Evolutionary conservation across 768 basidiomycete genomes (phyloP).

Genomic region (Russula sp.): DNA sequence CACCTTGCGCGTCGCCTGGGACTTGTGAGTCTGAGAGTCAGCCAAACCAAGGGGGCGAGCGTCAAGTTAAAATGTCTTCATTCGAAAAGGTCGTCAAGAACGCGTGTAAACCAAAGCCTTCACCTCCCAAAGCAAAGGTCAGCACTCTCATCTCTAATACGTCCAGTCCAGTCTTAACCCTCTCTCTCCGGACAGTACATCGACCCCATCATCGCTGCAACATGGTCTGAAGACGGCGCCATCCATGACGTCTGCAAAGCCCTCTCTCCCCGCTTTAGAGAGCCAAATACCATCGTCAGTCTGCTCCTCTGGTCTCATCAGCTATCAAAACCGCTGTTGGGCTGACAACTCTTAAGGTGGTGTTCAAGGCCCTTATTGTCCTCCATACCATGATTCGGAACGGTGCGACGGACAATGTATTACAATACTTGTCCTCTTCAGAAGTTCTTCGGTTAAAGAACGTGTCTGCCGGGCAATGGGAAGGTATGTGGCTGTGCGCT

Average conservation of each 20-base stretch:
- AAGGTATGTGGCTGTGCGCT: conserved; percentile 48
- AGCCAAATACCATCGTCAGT: conserved; percentile 86
- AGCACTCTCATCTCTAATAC: not conserved
- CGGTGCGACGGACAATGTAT: conserved; percentile 91
- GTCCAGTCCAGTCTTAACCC: not conserved
- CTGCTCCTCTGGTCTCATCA: conserved; percentile 2
- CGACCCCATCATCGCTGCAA: conserved; percentile 92
- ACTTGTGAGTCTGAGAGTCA: not conserved
- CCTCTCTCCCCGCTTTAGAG: conserved; percentile 74
- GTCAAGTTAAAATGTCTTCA: conserved; percentile 49
- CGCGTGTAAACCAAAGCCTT: conserved; percentile 96
- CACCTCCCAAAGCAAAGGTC: conserved; percentile 94
- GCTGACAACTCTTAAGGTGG: conserved; percentile 51
- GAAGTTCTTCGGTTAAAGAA: conserved; percentile 80
- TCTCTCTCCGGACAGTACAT: conserved; percentile 59
- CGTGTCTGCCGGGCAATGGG: conserved; percentile 79
- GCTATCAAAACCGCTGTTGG: not conserved
- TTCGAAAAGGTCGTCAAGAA: conserved; percentile 91
- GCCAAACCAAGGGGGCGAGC: not conserved
- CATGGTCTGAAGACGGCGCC: conserved; percentile 94
- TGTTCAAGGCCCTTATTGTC: conserved; percentile 96
- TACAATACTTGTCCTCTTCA: conserved; percentile 72
- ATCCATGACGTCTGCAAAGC: conserved; percentile 91
- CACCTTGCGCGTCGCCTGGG: not conserved
- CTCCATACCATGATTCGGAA: conserved; percentile 95